Evolutionary conservation across 73 alveolate genomes (phyloP).

Genomic region (Paramecium octaurelia): DNA sequence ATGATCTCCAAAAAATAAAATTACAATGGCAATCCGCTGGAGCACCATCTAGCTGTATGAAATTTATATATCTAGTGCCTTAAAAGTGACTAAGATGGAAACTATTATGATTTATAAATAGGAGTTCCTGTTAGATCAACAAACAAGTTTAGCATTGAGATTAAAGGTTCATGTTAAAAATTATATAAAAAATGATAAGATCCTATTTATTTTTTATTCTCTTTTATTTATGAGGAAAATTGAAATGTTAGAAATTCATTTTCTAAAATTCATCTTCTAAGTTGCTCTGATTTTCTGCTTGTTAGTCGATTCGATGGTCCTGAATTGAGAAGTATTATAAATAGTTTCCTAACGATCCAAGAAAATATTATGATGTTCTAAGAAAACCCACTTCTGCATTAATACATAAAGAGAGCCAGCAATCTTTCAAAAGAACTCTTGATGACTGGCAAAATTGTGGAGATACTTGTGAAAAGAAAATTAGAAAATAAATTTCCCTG

Average conservation of each 20-base stretch:
- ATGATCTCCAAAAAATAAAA: neutral
- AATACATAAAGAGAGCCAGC: slow-evolving; percentile 79
- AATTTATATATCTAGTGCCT: neutral
- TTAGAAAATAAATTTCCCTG: too few relatives aligned
- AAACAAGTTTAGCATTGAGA: neutral
- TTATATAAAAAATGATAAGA: neutral
- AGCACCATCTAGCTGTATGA: neutral
- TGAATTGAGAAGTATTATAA: slow-evolving; percentile 24
- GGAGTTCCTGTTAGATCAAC: neutral
- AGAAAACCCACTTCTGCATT: slow-evolving; percentile 81
- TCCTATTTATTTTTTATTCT: neutral
- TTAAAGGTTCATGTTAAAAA: neutral
- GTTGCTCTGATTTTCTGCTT: too few relatives aligned
- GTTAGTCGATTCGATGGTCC: too few relatives aligned
- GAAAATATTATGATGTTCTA: slow-evolving; percentile 74
- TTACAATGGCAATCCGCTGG: neutral
- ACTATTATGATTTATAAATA: neutral
- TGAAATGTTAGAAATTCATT: neutral
- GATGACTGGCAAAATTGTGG: slow-evolving; percentile 80
- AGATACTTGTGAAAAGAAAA: too few relatives aligned
- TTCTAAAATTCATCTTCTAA: too few relatives aligned
- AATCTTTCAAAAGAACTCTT: slow-evolving; percentile 71
- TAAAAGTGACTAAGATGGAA: neutral
- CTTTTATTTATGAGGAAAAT: neutral
- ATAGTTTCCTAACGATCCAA: slow-evolving; percentile 64